These are phyloP conservation scores for Cryptomeria japonica DNA, from an alignment of 75 land plant genomes.

Conservation along the genomic window DNA sequence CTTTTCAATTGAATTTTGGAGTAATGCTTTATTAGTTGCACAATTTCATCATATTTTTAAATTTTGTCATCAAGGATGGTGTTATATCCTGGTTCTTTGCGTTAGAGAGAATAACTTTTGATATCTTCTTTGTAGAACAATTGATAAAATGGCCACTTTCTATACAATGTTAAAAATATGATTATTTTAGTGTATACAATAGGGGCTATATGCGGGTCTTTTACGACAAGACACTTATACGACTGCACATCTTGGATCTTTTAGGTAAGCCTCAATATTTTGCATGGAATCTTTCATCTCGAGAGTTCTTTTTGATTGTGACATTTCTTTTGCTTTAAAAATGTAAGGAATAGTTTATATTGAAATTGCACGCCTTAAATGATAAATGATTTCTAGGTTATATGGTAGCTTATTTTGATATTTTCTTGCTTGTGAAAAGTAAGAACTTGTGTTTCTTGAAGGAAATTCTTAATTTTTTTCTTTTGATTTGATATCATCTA, in stretches of 20 bases:
- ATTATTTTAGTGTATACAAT: slow-evolving; percentile 17
- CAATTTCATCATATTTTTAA: not conserved
- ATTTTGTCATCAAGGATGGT: not conserved
- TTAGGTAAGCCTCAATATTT: slow-evolving; percentile 33
- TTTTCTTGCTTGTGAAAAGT: too few species aligned
- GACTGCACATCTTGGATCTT: slow-evolving; percentile 73
- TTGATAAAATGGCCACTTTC: not conserved
- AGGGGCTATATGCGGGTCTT: slow-evolving; percentile 92
- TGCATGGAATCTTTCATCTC: too few species aligned
- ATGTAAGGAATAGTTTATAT: too few species aligned
- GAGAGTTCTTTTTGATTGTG: too few species aligned
- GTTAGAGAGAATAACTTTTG: not conserved
- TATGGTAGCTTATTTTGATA: too few species aligned
- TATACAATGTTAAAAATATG: not conserved
- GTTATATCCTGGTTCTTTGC: not conserved
- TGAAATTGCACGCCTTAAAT: too few species aligned
- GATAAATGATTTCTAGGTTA: too few species aligned
- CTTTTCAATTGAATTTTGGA: not conserved
- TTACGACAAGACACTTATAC: slow-evolving; percentile 95
- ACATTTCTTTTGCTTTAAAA: too few species aligned
- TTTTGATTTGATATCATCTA: too few species aligned
- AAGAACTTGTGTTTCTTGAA: too few species aligned
- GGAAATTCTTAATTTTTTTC: too few species aligned
- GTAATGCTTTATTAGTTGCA: not conserved
- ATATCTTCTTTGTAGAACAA: not conserved